Evolutionary conservation across 1,284 basidiomycete species (phyloP).

Genomic region (Ustilago shanxiensis): DNA sequence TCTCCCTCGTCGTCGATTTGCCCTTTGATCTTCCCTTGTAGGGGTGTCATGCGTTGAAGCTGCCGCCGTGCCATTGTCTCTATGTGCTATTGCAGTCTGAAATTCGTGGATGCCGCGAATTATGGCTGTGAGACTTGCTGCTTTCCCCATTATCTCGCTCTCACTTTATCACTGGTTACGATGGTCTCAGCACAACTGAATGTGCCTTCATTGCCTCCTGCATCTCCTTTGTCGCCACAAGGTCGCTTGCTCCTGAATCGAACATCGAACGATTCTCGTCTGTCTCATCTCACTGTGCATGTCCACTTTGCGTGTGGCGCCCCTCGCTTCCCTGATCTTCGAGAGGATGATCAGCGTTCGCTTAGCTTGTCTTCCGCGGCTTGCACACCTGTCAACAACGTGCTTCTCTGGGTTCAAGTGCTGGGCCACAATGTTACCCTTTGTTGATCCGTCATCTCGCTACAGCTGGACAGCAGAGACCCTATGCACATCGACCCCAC

Average conservation of each 20-base stretch:
- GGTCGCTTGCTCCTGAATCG: not conserved
- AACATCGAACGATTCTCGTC: not conserved
- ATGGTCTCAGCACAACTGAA: not conserved
- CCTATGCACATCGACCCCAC: not conserved
- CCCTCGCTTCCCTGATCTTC: not conserved
- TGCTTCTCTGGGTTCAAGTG: not conserved
- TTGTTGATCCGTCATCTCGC: not conserved
- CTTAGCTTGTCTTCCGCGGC: constrained; percentile 2
- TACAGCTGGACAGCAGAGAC: not conserved
- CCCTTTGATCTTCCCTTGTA: no score
- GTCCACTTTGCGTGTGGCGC: not conserved
- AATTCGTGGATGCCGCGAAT: constrained; percentile 1
- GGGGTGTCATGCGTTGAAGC: no score
- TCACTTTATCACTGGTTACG: not conserved
- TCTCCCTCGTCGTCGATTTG: not conserved
- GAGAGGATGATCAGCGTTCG: not conserved
- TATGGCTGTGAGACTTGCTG: not conserved
- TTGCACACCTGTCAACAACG: not conserved
- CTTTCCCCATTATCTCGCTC: not conserved
- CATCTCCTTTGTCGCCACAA: not conserved
- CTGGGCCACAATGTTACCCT: not conserved
- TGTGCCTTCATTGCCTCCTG: not conserved
- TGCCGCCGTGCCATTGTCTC: no score
- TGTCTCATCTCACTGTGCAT: constrained; percentile 5
- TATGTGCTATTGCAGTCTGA: not conserved